Conservation (phyloP, 2,329 filamentous ascomycete species). For the Cyanodermella asteris region DNA sequence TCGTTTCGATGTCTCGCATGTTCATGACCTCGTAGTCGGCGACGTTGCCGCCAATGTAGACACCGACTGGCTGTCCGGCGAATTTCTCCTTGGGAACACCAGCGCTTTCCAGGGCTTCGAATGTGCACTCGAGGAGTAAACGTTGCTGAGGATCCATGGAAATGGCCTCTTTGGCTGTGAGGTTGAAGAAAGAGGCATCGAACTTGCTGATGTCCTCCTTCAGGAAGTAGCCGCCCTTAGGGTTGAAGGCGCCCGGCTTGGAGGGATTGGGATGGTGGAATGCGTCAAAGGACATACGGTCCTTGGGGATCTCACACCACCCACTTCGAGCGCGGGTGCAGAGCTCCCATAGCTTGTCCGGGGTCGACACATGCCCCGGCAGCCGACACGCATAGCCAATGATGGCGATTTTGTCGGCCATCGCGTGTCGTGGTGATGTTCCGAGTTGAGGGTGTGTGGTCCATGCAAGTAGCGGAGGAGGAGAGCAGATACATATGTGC, state of each 20-base stretch:
- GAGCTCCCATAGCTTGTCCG: slow-evolving; percentile 11
- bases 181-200: slow-evolving; percentile 3
- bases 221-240: slow-evolving; percentile 1
- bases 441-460: too few species aligned
- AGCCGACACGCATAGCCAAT: slow-evolving; percentile 12
- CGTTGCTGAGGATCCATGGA: slow-evolving; percentile 11
- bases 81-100: slow-evolving; percentile 11
- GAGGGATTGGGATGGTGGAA: slow-evolving; percentile 2
- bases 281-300: background rate
- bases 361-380: slow-evolving; percentile 9
- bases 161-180: slow-evolving; percentile 1
- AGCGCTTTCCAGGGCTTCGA: slow-evolving; percentile 10
- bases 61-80: slow-evolving; percentile 11
- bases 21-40: slow-evolving; percentile 1
- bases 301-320: slow-evolving; percentile 10
- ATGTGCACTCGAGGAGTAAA: slow-evolving; percentile 10
- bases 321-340: slow-evolving; percentile 7
- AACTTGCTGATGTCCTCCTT: background rate
- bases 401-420: too few species aligned
- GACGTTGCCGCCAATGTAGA: slow-evolving; percentile 7
- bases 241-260: background rate
- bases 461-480: too few species aligned
- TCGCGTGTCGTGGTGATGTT: too few species aligned
- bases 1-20: background rate
- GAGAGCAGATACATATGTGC: too few species aligned